These are phyloP conservation scores for Debaryomyces psychrophilus DNA, from an alignment of 1,139 yeast genomes.

Conservation along the genomic window DNA sequence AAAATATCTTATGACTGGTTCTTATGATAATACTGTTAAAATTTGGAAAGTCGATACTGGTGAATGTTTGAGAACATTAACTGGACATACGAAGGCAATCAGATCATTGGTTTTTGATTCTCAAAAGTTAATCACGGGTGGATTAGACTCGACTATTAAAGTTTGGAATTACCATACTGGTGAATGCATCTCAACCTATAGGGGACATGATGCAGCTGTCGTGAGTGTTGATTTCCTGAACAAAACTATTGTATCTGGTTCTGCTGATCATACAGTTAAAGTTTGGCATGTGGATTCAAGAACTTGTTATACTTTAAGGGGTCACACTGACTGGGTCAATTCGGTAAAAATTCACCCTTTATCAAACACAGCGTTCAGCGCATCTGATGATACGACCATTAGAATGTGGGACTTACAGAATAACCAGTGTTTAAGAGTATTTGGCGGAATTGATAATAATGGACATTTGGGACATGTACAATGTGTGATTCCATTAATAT, in stretches of 20 bases:
- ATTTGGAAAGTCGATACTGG: constrained; percentile 89
- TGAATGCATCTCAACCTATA: constrained; percentile 86
- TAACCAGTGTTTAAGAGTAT: constrained; percentile 75
- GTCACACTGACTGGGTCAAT: constrained; percentile 92
- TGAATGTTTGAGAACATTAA: constrained; percentile 70
- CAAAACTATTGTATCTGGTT: constrained; percentile 87
- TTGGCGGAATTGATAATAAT: constrained; percentile 70
- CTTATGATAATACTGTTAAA: constrained; percentile 84
- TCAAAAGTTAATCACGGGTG: constrained; percentile 87
- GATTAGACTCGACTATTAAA: constrained; percentile 86
- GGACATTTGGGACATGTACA: constrained; percentile 89
- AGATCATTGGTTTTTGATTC: constrained; percentile 82
- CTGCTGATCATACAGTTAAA: constrained; percentile 88
- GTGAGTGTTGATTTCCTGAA: constrained; percentile 77
- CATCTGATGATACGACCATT: constrained; percentile 89
- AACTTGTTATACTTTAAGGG: constrained; percentile 89
- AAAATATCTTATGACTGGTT: constrained; percentile 82
- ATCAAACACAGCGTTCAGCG: constrained; percentile 79
- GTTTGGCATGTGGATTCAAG: constrained; percentile 96
- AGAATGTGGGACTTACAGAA: constrained; percentile 92
- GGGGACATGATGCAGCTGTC: constrained; percentile 80
- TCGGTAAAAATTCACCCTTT: constrained; percentile 83
- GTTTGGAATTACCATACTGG: constrained; percentile 98
- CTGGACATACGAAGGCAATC: constrained; percentile 86
- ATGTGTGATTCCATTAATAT: constrained; percentile 80